These are phyloP conservation scores for Podila epigama DNA, from an alignment of 192 early-diverging fungal genomes.

Conservation along the genomic window DNA sequence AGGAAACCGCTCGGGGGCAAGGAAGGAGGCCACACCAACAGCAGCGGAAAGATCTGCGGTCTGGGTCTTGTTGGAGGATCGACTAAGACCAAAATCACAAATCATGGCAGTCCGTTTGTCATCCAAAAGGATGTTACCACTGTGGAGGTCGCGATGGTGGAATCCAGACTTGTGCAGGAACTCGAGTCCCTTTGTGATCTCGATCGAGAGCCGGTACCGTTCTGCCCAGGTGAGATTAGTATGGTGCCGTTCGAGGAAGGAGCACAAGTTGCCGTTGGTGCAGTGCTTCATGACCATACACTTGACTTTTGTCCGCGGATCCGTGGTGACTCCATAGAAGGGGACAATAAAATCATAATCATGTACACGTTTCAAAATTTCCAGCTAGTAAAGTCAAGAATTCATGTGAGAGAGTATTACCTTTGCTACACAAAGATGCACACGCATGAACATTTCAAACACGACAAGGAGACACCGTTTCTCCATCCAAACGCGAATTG, in stretches of 20 bases:
- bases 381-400: slow-evolving; percentile 11
- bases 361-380: slow-evolving; percentile 44
- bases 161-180: slow-evolving; percentile 52
- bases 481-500: not conserved
- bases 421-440: not conserved
- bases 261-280: slow-evolving; percentile 44
- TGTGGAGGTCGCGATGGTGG: slow-evolving; percentile 55
- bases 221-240: slow-evolving; percentile 31
- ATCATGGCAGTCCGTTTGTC: slow-evolving; percentile 48
- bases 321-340: slow-evolving; percentile 35
- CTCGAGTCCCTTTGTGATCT: slow-evolving; percentile 50
- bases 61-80: slow-evolving; percentile 24
- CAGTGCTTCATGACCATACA: slow-evolving; percentile 49
- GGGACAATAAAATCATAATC: slow-evolving; percentile 48
- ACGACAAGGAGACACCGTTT: not conserved
- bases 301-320: slow-evolving; percentile 16
- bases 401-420: too few relatives aligned
- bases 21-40: slow-evolving; percentile 40
- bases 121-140: slow-evolving; percentile 53
- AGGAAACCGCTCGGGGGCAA: slow-evolving; percentile 42
- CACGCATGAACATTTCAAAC: too few relatives aligned
- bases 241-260: slow-evolving; percentile 39
- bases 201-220: slow-evolving; percentile 41
- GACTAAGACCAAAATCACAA: slow-evolving; percentile 47
- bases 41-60: slow-evolving; percentile 25